These are phyloP conservation scores for Ilyonectria destructans DNA, from an alignment of 2,329 filamentous ascomycete genomes.

Conservation along the genomic window DNA sequence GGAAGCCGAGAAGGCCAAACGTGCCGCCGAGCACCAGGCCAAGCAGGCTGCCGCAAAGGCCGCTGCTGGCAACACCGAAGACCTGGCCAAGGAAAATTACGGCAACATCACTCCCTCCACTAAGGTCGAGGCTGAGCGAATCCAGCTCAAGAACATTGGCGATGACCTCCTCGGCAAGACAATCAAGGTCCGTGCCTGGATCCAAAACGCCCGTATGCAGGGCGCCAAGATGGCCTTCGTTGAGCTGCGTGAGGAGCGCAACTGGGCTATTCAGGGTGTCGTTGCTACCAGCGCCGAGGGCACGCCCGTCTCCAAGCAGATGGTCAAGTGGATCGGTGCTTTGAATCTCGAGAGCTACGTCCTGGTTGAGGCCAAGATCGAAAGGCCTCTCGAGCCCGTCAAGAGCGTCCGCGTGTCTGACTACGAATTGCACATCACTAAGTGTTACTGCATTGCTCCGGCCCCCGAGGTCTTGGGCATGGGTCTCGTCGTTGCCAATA, in stretches of 20 bases:
- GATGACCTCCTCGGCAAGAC: conserved; percentile 79
- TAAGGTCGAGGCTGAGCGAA: conserved; percentile 69
- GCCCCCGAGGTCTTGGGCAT: conserved; percentile 73
- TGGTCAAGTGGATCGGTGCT: conserved; percentile 91
- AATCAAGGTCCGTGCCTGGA: conserved; percentile 83
- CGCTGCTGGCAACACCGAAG: conserved; percentile 76
- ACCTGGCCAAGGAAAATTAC: conserved; percentile 84
- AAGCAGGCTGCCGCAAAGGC: conserved; percentile 79
- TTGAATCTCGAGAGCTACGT: conserved; percentile 88
- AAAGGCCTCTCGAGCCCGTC: conserved; percentile 88
- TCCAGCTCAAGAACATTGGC: conserved; percentile 75
- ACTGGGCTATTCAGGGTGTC: conserved; percentile 88
- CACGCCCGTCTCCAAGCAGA: conserved; percentile 80
- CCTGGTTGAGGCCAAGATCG: conserved; percentile 83
- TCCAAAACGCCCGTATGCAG: conserved; percentile 91
- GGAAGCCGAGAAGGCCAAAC: conserved; percentile 84
- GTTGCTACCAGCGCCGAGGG: conserved; percentile 78
- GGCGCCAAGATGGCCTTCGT: conserved; percentile 94
- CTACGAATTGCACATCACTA: conserved; percentile 90
- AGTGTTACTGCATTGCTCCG: conserved; percentile 83
- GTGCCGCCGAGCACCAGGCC: conserved; percentile 83
- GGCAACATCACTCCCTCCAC: conserved; percentile 77
- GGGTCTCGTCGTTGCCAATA: conserved; percentile 70
- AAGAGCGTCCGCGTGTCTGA: conserved; percentile 87
- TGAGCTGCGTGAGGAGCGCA: conserved; percentile 83